Conservation (phyloP, 306 rosid genomes). For the Quercus dentata region DNA sequence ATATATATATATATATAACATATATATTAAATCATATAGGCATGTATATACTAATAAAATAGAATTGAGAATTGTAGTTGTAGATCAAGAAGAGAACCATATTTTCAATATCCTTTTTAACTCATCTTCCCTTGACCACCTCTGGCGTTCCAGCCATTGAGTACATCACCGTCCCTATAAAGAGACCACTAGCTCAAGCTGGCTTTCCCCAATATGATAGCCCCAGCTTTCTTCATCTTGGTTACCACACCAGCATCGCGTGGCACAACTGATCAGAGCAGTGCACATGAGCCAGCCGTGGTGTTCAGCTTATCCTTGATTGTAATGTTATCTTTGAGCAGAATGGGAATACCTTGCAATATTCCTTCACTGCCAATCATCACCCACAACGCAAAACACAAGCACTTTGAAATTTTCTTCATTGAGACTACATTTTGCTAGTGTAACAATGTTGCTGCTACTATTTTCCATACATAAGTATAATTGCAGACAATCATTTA, state of each 20-base stretch:
- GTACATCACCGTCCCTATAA: slow-evolving; percentile 26
- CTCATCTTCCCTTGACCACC: slow-evolving; percentile 50
- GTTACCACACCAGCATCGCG: slow-evolving; percentile 45
- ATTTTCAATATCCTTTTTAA: too few species aligned
- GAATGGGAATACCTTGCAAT: slow-evolving; percentile 56
- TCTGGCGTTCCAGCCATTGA: slow-evolving; percentile 48
- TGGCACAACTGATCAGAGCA: slow-evolving; percentile 47
- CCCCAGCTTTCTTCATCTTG: slow-evolving; percentile 39
- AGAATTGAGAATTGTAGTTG: too few species aligned
- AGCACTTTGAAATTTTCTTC: too few species aligned
- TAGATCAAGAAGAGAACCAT: too few species aligned
- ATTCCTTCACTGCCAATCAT: neutral
- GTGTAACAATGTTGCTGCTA: too few species aligned
- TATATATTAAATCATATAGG: too few species aligned
- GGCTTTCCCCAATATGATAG: slow-evolving; percentile 59
- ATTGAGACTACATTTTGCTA: too few species aligned
- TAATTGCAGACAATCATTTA: too few species aligned
- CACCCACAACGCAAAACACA: too few species aligned
- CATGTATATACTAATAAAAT: too few species aligned
- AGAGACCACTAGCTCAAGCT: slow-evolving; percentile 49
- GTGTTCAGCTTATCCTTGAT: slow-evolving; percentile 58
- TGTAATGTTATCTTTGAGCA: slow-evolving; percentile 55
- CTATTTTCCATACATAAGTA: too few species aligned
- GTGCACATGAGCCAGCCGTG: slow-evolving; percentile 47
- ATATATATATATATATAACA: too few species aligned